Conservation (phyloP, 2,329 filamentous ascomycete genomes). For the Penicillium freii region DNA sequence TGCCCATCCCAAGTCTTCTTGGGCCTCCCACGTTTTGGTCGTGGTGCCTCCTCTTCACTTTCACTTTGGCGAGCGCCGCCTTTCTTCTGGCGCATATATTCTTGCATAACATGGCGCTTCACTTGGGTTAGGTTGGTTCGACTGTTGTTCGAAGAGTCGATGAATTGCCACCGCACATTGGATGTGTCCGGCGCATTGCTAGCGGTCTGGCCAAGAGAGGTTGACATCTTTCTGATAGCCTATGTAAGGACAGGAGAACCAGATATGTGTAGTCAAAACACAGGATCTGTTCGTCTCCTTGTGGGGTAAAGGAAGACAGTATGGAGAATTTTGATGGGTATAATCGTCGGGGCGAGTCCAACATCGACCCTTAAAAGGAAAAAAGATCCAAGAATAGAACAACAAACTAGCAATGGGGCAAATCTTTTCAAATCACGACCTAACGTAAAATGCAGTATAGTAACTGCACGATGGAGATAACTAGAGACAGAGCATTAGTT, state of each 20-base stretch:
- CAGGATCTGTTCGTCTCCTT: background rate
- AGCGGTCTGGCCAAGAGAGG: constrained; percentile 4
- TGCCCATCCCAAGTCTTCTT: constrained; percentile 9
- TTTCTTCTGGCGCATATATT: constrained; percentile 42
- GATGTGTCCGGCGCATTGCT: constrained; percentile 6
- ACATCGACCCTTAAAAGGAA: background rate
- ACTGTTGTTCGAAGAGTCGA: constrained; percentile 39
- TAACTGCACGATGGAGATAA: background rate
- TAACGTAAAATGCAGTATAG: background rate
- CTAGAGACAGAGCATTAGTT: background rate
- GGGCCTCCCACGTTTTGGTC: constrained; percentile 15
- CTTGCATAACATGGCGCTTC: constrained; percentile 47
- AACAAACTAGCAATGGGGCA: background rate
- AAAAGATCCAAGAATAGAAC: background rate
- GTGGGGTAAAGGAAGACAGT: background rate
- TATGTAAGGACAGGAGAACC: background rate
- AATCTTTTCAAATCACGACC: background rate
- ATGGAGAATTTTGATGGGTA: background rate
- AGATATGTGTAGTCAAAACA: background rate
- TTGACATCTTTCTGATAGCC: constrained; percentile 14
- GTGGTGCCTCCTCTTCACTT: constrained; percentile 16
- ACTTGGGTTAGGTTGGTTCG: constrained; percentile 40
- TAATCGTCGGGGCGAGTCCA: background rate
- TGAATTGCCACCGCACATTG: constrained; percentile 40
- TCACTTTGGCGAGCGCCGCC: constrained; percentile 16